These are phyloP conservation scores for Pachysandra terminalis DNA, from an alignment of 164 flowering plant species.

Conservation along the genomic window DNA sequence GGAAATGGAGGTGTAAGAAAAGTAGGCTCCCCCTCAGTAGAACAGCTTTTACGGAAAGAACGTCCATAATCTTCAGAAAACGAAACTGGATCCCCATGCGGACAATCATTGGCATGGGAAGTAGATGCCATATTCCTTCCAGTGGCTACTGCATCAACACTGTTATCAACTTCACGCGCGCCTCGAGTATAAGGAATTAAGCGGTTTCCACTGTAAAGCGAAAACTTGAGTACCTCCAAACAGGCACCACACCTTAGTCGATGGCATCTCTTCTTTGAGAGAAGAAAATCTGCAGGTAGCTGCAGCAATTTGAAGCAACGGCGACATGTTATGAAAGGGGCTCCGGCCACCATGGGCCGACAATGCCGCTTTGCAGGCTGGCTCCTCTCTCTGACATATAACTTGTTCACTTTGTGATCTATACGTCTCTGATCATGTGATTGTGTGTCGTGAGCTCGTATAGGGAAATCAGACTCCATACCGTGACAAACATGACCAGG, in stretches of 20 bases:
- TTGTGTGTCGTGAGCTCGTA: constrained; percentile 15
- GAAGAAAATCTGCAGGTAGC: constrained; percentile 72
- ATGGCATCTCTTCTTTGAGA: constrained; percentile 39
- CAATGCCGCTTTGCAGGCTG: constrained; percentile 38
- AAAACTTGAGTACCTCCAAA: constrained; percentile 47
- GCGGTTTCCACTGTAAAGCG: constrained; percentile 37
- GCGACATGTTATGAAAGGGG: constrained; percentile 66
- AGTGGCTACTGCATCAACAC: constrained; percentile 8
- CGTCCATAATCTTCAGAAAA: constrained; percentile 51
- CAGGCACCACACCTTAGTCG: constrained; percentile 66
- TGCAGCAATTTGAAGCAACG: constrained; percentile 50
- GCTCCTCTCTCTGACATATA: constrained; percentile 31
- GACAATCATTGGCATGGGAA: constrained; percentile 13
- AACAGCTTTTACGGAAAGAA: constrained; percentile 37
- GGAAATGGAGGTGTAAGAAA: constrained; percentile 11
- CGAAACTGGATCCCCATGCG: constrained; percentile 34
- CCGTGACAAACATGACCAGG: constrained; percentile 17
- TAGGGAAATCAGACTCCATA: constrained; percentile 25
- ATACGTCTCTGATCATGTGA: constrained; percentile 27
- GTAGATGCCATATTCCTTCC: constrained; percentile 15
- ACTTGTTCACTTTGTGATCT: constrained; percentile 24
- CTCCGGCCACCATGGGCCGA: constrained; percentile 68
- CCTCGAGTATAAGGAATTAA: constrained; percentile 31
- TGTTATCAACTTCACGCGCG: constrained; percentile 31
- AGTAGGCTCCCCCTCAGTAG: constrained; percentile 40